phyloP scores from a whole-genome alignment of 768 basidiomycete species.

The Kwoniella sp. region DNA sequence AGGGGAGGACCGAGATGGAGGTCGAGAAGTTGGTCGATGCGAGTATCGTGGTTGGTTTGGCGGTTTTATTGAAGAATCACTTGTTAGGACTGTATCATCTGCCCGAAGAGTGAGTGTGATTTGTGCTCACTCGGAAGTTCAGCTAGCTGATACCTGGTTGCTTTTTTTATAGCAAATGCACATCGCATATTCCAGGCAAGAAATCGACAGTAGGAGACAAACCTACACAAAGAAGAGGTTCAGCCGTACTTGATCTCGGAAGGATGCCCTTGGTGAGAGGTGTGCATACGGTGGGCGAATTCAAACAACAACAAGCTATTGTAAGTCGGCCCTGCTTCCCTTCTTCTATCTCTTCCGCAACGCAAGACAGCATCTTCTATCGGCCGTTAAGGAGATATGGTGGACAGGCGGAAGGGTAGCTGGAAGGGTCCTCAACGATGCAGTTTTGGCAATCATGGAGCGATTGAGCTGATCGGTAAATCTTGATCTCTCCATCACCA shows the following conservation, averaged over 20 bases:
- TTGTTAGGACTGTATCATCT: constrained; percentile 80
- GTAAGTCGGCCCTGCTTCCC: constrained; percentile 60
- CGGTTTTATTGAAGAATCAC: constrained; percentile 83
- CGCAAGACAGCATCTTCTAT: too few relatives aligned
- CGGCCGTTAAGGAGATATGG: too few relatives aligned
- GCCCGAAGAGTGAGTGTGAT: constrained; percentile 76
- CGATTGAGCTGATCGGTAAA: too few relatives aligned
- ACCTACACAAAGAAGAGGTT: constrained; percentile 67
- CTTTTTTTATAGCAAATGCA: constrained; percentile 71
- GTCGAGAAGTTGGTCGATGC: constrained; percentile 42
- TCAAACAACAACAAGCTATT: constrained; percentile 64
- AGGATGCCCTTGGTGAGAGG: constrained; percentile 63
- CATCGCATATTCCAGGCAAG: constrained; percentile 82
- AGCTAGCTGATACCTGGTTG: background rate
- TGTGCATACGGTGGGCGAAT: constrained; percentile 67
- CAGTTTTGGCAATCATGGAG: too few relatives aligned
- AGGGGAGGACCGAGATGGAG: constrained; percentile 9
- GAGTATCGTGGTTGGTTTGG: constrained; percentile 77
- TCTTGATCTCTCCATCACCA: too few relatives aligned
- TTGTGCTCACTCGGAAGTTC: background rate
- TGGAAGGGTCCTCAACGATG: too few relatives aligned
- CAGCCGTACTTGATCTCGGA: constrained; percentile 69
- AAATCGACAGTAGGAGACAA: constrained; percentile 88
- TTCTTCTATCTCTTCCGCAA: too few relatives aligned
- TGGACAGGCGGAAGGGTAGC: too few relatives aligned